A percentile compares a stretch with the other conserved stretches of the same genome.
Conservation (phyloP, 345 rosid genomes). For the Acer negundo region DNA sequence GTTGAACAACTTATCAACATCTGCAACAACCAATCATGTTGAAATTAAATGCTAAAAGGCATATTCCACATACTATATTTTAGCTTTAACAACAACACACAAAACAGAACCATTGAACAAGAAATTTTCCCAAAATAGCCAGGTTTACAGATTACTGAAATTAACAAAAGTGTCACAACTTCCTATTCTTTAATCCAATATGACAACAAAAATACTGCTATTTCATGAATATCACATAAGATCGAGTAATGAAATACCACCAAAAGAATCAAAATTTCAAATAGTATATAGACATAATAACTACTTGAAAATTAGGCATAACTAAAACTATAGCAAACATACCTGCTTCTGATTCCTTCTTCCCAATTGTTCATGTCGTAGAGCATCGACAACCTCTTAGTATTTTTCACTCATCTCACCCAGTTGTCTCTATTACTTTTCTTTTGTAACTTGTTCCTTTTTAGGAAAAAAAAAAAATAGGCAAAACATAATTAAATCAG, state of each 20-base stretch:
- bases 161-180: too few species aligned
- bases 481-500: background rate
- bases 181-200: too few species aligned
- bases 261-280: background rate
- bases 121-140: too few species aligned
- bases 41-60: too few species aligned
- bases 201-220: too few species aligned
- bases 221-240: constrained; percentile 9
- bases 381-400: constrained; percentile 96
- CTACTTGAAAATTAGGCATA: background rate
- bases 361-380: constrained; percentile 93
- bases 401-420: constrained; percentile 42
- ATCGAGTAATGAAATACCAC: background rate
- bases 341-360: constrained; percentile 96
- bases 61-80: too few species aligned
- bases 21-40: too few species aligned
- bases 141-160: too few species aligned
- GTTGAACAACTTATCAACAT: too few species aligned
- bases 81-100: too few species aligned
- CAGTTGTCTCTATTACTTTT: too few species aligned
- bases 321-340: constrained; percentile 23
- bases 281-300: background rate
- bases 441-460: background rate
- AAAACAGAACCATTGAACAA: too few species aligned
- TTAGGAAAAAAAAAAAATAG: background rate